Percentiles rank a stretch among this genome's conserved stretches.
phyloP scores from a whole-genome alignment of 305 asterid species.

The Stenogyne calaminthoides region DNA sequence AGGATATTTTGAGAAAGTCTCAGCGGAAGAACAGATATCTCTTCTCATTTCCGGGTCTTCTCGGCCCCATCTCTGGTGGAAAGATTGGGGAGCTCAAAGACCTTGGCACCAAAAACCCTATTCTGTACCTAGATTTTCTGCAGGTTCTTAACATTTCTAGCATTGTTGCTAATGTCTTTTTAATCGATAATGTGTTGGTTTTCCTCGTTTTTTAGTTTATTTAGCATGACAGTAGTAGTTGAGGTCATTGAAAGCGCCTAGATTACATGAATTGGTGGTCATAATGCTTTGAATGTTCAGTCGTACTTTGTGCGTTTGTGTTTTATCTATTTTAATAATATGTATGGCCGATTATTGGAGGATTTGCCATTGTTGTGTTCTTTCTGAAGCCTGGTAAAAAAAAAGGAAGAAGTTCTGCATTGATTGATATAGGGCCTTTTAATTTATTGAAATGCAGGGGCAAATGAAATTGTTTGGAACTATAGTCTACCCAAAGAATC shows the following conservation, averaged over 20 bases:
- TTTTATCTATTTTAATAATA: not conserved
- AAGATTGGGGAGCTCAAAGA: constrained; percentile 83
- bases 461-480: constrained; percentile 94
- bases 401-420: not conserved
- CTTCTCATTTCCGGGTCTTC: constrained; percentile 81
- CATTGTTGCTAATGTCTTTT: not conserved
- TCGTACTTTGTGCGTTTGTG: not conserved
- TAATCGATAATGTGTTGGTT: not conserved
- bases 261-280: not conserved
- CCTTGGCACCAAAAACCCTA: constrained; percentile 85
- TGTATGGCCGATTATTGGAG: not conserved
- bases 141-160: constrained; percentile 47
- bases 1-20: constrained; percentile 69
- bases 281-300: not conserved
- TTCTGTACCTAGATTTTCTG: constrained; percentile 84
- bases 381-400: not conserved
- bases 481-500: constrained; percentile 77
- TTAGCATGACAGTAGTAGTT: not conserved
- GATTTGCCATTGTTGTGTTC: not conserved
- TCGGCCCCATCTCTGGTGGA: constrained; percentile 78
- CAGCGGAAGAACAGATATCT: constrained; percentile 67
- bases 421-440: constrained; percentile 15
- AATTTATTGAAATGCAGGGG: constrained; percentile 53
- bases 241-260: not conserved
- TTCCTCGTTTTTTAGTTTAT: constrained; percentile 4